Evolutionary conservation across 2,329 filamentous ascomycete species (phyloP).

Genomic region (Neonectria sp.): DNA sequence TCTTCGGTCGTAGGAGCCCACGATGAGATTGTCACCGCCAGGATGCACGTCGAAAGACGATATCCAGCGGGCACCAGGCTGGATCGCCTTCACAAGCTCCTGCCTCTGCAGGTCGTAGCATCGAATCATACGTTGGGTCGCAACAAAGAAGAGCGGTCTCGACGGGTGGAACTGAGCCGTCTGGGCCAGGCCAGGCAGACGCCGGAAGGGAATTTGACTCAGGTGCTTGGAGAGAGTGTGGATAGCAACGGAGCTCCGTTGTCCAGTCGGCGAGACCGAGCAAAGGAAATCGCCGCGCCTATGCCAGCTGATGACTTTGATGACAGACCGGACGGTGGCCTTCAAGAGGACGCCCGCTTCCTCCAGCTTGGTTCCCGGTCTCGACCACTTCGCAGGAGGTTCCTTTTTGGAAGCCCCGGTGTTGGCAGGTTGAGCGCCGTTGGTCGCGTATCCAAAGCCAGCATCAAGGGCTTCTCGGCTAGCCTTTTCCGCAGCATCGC

Average conservation of each 20-base stretch:
- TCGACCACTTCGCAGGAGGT: slow-evolving; percentile 85
- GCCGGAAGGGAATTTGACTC: slow-evolving; percentile 93
- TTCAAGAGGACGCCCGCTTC: slow-evolving; percentile 85
- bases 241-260: slow-evolving; percentile 87
- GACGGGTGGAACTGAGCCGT: slow-evolving; percentile 95
- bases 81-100: slow-evolving; percentile 91
- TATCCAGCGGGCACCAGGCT: slow-evolving; percentile 94
- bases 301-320: slow-evolving; percentile 96
- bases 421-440: slow-evolving; percentile 69
- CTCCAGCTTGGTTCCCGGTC: slow-evolving; percentile 81
- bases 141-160: slow-evolving; percentile 94
- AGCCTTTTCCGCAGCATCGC: slow-evolving; percentile 79
- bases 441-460: slow-evolving; percentile 94
- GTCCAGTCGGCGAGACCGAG: slow-evolving; percentile 87
- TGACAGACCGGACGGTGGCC: slow-evolving; percentile 82
- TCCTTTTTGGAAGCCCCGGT: slow-evolving; percentile 77
- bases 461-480: slow-evolving; percentile 85
- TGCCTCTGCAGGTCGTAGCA: slow-evolving; percentile 95
- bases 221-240: slow-evolving; percentile 96
- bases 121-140: slow-evolving; percentile 92
- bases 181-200: slow-evolving; percentile 81
- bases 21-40: slow-evolving; percentile 92
- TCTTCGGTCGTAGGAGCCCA: slow-evolving; percentile 94
- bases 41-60: slow-evolving; percentile 94
- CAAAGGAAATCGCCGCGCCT: slow-evolving; percentile 94